Evolutionary conservation across 2,329 filamentous ascomycete genomes (phyloP), one percentile per base, ranked within the genome.

Genomic region (Lasiodiplodia sp.): DNA sequence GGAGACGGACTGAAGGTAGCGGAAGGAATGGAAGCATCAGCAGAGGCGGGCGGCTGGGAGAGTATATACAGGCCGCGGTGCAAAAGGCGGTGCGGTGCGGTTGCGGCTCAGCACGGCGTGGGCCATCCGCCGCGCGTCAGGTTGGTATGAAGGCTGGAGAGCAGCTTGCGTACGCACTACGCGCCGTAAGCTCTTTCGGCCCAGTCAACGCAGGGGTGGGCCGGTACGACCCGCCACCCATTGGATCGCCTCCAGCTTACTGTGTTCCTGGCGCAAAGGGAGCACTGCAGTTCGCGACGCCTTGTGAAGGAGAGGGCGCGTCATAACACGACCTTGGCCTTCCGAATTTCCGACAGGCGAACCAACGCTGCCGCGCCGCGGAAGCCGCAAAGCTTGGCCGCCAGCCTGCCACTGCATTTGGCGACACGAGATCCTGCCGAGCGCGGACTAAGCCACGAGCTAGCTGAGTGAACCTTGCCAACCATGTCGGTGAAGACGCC

Each of bases 41-140:
- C 14, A 38, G 56, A 47, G 21, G n/a, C n/a, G 47, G 44, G 40
- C n/a, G 38, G 28, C 16, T 21, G 16, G 16, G 11, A 18, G 21
- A 64, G 60, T 64, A 64, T 52, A 52, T 52, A 64, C 44, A 64
- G 47, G 31, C 52, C 16, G n/a, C 44, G 28, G 60, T 31, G 58
- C 28, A 37, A 21, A 38, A 34, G 31, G 31, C 31, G 47, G 21
- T 47, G 60, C 44, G 28, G 44, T 18, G 31, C 60, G 47, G 11
- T 28, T n/a, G 60, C 60, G 60, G 60, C 60, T 64, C 60, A 64
- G 40, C 60, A 52, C 52, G 60, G 60, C 60, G 60, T 64, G 60
- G 44, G 25, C 44, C 60, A 16, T 38, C 47, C 60, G 60, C 60
- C 60, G 60, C 60, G 60, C 60, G 60, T 64, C 60, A 52, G 28